Percentiles rank a stretch among this genome's conserved stretches.
Evolutionary conservation across 257 asterid genomes (phyloP).

Genomic region (Lithospermum erythrorhizon): DNA sequence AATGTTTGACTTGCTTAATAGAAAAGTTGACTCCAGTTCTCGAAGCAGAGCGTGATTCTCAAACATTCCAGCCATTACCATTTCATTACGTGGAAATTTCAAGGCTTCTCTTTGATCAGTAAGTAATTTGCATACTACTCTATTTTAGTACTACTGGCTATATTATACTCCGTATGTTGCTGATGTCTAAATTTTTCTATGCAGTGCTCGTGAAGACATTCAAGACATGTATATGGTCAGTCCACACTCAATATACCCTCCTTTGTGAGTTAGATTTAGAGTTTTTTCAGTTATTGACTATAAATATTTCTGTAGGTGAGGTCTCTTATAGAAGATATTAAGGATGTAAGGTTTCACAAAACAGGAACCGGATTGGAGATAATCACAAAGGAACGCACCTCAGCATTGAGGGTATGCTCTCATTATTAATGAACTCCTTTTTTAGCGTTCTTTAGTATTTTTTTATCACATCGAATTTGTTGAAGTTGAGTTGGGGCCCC

Average conservation of each 20-base stretch:
- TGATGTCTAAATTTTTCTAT: constrained; percentile 17
- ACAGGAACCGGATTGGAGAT: constrained; percentile 81
- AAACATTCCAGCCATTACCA: constrained; percentile 80
- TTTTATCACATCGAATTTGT: neutral
- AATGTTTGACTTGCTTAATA: constrained; percentile 18
- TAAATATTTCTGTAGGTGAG: constrained; percentile 41
- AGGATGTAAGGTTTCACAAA: constrained; percentile 90
- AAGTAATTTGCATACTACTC: constrained; percentile 21
- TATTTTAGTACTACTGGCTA: constrained; percentile 2
- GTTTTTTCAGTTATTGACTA: constrained; percentile 13
- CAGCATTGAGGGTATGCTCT: constrained; percentile 26
- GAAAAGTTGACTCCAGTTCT: constrained; percentile 69
- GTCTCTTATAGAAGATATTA: constrained; percentile 90
- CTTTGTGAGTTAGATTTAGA: neutral
- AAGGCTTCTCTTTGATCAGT: constrained; percentile 88
- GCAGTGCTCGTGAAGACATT: constrained; percentile 83
- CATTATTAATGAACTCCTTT: too few species aligned
- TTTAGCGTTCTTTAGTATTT: constrained; percentile 17
- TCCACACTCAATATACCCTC: constrained; percentile 3
- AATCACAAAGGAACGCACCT: constrained; percentile 59
- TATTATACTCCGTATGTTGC: constrained; percentile 6
- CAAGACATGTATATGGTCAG: constrained; percentile 83
- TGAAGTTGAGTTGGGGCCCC: too few species aligned
- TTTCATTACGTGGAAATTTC: constrained; percentile 94
- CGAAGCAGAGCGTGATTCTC: constrained; percentile 87